A percentile compares a stretch with the other conserved stretches of the same genome.
These are phyloP conservation scores for Aureobasidium leucospermi DNA, from an alignment of 2,329 filamentous ascomycete species.

Conservation along the genomic window DNA sequence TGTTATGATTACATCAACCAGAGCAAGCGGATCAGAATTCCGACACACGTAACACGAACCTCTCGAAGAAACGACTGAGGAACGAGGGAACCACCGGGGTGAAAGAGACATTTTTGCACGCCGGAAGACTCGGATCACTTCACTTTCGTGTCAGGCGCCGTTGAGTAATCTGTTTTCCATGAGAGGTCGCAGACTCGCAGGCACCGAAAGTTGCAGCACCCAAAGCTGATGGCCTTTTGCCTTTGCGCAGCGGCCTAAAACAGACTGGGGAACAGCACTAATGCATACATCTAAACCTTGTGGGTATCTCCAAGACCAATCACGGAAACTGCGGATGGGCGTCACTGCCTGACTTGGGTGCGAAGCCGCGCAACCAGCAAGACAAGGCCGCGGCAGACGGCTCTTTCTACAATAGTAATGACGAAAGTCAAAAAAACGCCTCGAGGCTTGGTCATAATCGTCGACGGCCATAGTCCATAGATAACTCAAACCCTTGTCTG, in stretches of 20 bases:
- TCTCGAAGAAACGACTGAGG: background rate
- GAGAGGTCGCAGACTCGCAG: background rate
- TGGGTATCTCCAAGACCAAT: background rate
- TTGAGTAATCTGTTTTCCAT: background rate
- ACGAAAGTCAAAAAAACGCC: slow-evolving; percentile 7
- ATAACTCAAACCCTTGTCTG: slow-evolving; percentile 1
- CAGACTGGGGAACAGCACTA: background rate
- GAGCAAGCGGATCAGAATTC: background rate
- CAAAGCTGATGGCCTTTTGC: background rate
- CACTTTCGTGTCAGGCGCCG: background rate
- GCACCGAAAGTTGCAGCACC: background rate
- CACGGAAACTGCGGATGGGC: background rate
- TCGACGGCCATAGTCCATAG: slow-evolving; percentile 1
- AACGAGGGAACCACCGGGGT: background rate
- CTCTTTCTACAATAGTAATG: background rate
- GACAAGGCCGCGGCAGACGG: background rate
- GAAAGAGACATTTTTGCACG: background rate
- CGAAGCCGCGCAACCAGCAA: slow-evolving; percentile 4
- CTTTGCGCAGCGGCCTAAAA: background rate
- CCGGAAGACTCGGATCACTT: slow-evolving; percentile 2
- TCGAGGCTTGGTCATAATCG: background rate
- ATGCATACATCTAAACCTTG: background rate
- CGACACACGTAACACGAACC: slow-evolving; percentile 1
- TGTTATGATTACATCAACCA: background rate
- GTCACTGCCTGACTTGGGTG: background rate